Evolutionary conservation across 495 filamentous ascomycete genomes (phyloP).

Genomic region (Hypomontagnella submonticulosa): DNA sequence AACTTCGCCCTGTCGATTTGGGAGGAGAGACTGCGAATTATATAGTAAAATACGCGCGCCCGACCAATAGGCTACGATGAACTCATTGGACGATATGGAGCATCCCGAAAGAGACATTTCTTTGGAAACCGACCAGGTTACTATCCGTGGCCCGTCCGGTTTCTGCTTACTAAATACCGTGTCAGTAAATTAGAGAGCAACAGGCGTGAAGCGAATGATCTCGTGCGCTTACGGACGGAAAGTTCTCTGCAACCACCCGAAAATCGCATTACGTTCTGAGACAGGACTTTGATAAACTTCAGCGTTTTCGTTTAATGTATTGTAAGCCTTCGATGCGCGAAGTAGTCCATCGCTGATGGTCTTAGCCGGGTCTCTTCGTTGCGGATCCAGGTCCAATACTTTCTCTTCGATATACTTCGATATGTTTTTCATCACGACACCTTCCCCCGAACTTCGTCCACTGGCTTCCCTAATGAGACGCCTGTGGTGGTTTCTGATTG

Average conservation of each 20-base stretch:
- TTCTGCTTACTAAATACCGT: neutral
- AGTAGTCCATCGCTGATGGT: conserved; percentile 25
- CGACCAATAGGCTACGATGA: conserved; percentile 50
- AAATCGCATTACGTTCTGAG: neutral
- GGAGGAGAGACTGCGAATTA: conserved; percentile 40
- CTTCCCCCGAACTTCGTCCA: conserved; percentile 35
- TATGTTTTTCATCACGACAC: conserved; percentile 30
- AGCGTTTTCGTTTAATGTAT: neutral
- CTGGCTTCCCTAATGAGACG: conserved; percentile 41
- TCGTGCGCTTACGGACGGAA: neutral
- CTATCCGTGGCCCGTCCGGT: neutral
- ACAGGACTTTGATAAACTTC: neutral
- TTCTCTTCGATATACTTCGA: conserved; percentile 38
- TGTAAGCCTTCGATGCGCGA: conserved; percentile 14
- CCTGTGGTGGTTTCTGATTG: conserved; percentile 43
- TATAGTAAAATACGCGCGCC: conserved; percentile 46
- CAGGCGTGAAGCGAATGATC: neutral
- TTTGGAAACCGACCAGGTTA: conserved; percentile 24
- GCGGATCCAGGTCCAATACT: conserved; percentile 31
- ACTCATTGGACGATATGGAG: conserved; percentile 44
- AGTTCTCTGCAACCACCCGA: neutral
- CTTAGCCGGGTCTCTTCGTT: conserved; percentile 28
- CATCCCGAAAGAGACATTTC: conserved; percentile 42
- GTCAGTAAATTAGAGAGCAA: neutral
- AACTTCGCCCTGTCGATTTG: conserved; percentile 1